phyloP scores from a whole-genome alignment of 2,329 filamentous ascomycete species.

The Pleoardoris graminearum region DNA sequence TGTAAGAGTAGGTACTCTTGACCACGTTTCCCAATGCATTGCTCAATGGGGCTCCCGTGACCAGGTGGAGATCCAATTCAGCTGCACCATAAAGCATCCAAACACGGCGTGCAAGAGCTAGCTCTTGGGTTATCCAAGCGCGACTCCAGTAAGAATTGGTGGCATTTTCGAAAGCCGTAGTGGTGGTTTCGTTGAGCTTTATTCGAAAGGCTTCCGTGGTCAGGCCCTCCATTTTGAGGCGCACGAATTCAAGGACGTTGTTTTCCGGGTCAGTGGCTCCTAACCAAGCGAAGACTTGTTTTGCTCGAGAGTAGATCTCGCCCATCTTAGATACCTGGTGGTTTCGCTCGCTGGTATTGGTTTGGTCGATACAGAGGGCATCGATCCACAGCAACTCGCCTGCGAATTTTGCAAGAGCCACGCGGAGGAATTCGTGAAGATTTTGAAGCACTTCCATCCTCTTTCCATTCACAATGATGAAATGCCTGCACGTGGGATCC shows the following conservation, averaged over 20 bases:
- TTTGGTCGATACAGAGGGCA: not conserved
- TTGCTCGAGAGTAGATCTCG: not conserved
- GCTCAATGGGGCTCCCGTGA: too few relatives aligned
- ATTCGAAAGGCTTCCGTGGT: too few relatives aligned
- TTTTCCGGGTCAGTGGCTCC: not conserved
- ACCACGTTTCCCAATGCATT: too few relatives aligned
- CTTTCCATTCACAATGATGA: not conserved
- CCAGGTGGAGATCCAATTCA: not conserved
- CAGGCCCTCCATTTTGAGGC: too few relatives aligned
- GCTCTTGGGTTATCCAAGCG: not conserved
- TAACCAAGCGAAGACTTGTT: not conserved
- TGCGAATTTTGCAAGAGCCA: too few relatives aligned
- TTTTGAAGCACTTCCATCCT: not conserved
- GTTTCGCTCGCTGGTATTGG: not conserved
- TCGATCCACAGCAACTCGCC: not conserved
- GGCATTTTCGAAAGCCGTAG: too few relatives aligned
- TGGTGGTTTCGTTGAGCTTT: too few relatives aligned
- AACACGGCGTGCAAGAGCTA: not conserved
- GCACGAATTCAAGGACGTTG: not conserved
- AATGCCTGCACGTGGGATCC: too few relatives aligned
- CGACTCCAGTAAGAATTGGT: slow-evolving; percentile 1
- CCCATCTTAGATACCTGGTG: not conserved
- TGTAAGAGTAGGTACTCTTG: too few relatives aligned
- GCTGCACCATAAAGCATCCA: not conserved
- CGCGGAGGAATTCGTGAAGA: not conserved